Evolutionary conservation across 345 rosid species (phyloP), one percentile per base, ranked within the genome.

Genomic region (Alliaria petiolata): DNA sequence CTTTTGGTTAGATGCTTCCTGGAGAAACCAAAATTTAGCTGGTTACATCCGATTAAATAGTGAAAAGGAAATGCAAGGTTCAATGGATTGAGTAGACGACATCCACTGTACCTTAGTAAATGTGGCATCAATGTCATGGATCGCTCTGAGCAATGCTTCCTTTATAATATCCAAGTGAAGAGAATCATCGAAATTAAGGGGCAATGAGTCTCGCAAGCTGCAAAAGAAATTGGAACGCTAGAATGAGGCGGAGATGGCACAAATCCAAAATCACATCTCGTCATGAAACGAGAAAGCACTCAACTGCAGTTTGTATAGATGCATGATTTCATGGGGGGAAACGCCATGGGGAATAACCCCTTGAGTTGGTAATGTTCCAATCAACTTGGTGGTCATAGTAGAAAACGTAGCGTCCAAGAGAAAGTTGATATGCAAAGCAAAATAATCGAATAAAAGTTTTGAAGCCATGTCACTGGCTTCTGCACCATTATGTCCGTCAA

Each of bases 401-500:
- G 91, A 87, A 78, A 79, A 87, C 1, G 89, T 80, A 1, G 92
- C 92, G 79, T 90, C 98, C 87, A 93, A 71, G 62, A 93, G 97
- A 75, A 93, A 90, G 80, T 85, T 88, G 5, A 89, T 84, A 74
- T 93, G 98, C 82, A 93, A 71, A 53, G 90, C 85, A 79, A 93
- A 89, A 82, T 93, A 93, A 70, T 93, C 97, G 74, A 93, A 69
- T 31, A 93, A 65, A 76, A 87, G 90, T 68, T 84, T 87, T 0
- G 96, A 90, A 71, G 98, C 96, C 97, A 93, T 88, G 67, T 93
- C 98, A 76, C 98, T 93, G 55, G 98, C 98, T 82, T 93, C 98
- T 14, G 93, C 92, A 30, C 98, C 98, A 78, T 89, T 93, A 67
- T 93, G 98, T 17, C 98, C 98, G 44, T 93, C 98, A 81, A 93